phyloP scores from a whole-genome alignment of 2,329 filamentous ascomycete species.

The Cryphonectria naterciae region DNA sequence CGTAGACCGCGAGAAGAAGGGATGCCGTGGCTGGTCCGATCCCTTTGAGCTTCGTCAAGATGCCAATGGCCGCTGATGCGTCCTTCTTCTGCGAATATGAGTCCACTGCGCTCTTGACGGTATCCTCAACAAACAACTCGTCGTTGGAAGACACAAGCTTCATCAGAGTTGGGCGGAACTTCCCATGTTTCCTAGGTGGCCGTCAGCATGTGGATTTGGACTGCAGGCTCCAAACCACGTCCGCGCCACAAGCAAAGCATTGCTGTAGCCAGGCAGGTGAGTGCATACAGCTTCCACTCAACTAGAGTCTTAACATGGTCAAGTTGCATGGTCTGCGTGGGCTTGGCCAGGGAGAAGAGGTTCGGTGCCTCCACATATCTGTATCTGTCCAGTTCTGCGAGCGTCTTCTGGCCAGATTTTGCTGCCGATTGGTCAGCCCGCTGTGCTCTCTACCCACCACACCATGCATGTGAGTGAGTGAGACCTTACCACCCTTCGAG shows the following conservation, averaged over 20 bases:
- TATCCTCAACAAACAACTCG: slow-evolving; percentile 47
- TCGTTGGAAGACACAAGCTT: slow-evolving; percentile 67
- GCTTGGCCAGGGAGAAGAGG: slow-evolving; percentile 45
- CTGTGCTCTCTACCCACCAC: background rate
- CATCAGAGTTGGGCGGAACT: slow-evolving; percentile 64
- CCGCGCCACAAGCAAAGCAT: background rate
- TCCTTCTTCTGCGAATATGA: slow-evolving; percentile 46
- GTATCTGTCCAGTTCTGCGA: slow-evolving; percentile 62
- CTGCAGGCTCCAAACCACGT: no score
- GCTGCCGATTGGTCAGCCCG: slow-evolving; percentile 37
- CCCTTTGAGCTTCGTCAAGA: slow-evolving; percentile 66
- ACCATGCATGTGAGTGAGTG: background rate
- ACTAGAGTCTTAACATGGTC: slow-evolving; percentile 64
- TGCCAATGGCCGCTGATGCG: slow-evolving; percentile 50
- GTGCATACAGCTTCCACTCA: slow-evolving; percentile 71
- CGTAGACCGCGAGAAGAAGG: slow-evolving; percentile 69
- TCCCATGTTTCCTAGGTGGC: slow-evolving; percentile 58
- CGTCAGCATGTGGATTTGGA: slow-evolving; percentile 7
- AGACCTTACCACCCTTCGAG: slow-evolving; percentile 48
- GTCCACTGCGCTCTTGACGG: slow-evolving; percentile 57
- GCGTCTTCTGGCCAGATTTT: slow-evolving; percentile 54
- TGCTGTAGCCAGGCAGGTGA: background rate
- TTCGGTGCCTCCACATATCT: slow-evolving; percentile 60
- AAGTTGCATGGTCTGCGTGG: slow-evolving; percentile 51
- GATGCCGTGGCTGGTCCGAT: slow-evolving; percentile 82